A percentile compares a stretch with the other conserved stretches of the same genome.
These are phyloP conservation scores for Rhodotorula mucilaginosa DNA, from an alignment of 1,284 basidiomycete species.

Conservation along the genomic window DNA sequence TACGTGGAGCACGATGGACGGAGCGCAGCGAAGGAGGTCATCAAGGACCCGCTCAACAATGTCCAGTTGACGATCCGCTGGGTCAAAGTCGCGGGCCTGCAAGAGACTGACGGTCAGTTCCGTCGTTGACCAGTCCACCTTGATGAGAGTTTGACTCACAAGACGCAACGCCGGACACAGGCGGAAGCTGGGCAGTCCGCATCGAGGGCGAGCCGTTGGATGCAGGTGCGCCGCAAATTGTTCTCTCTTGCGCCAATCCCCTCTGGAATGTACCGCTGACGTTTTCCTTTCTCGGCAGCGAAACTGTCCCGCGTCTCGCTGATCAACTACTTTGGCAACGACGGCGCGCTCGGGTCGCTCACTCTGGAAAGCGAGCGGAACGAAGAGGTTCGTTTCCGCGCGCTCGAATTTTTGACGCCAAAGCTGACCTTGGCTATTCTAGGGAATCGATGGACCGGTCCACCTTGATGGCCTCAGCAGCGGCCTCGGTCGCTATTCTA, in stretches of 20 bases:
- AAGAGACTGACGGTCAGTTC: conserved; percentile 49
- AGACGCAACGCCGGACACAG: conserved; percentile 9
- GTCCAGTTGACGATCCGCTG: conserved; percentile 79
- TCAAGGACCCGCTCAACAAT: conserved; percentile 78
- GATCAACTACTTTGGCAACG: conserved; percentile 81
- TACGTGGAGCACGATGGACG: conserved; percentile 85
- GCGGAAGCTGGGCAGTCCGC: conserved; percentile 85
- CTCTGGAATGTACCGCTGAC: background rate
- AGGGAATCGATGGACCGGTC: conserved; percentile 71
- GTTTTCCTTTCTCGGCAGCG: conserved; percentile 49
- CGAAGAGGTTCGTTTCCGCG: conserved; percentile 58
- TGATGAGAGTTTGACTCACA: background rate
- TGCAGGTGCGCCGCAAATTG: conserved; percentile 55
- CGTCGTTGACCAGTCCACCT: too few species aligned
- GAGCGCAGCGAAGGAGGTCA: conserved; percentile 76
- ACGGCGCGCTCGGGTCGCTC: conserved; percentile 70
- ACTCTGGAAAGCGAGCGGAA: conserved; percentile 69
- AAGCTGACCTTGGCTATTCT: background rate
- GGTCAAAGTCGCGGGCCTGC: conserved; percentile 73
- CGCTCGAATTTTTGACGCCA: too few species aligned
- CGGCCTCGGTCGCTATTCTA: conserved; percentile 74
- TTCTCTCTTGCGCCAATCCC: background rate
- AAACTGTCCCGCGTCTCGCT: conserved; percentile 64
- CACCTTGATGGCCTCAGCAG: conserved; percentile 68
- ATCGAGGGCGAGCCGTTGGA: conserved; percentile 78